Evolutionary conservation across 2,329 filamentous ascomycete genomes (phyloP), one percentile per base, ranked within the genome.

Genomic region (Fusarium azukiicola): DNA sequence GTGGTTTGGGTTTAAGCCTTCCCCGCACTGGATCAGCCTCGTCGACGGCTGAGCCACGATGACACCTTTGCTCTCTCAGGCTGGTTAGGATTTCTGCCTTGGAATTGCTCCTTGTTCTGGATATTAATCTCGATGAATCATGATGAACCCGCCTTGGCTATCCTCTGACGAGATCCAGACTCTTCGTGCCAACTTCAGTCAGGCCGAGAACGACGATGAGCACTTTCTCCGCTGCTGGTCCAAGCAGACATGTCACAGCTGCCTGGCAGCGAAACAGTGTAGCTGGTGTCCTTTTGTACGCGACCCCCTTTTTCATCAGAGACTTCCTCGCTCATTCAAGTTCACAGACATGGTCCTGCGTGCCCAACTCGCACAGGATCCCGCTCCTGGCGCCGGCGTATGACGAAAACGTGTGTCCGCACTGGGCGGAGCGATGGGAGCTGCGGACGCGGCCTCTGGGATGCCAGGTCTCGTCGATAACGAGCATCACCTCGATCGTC

Each of bases 201-300:
- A 76, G 58, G 69, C 74, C 32, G 79, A 84, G 44, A 69, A 71
- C 23, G 77, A 86, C 36, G 84, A 88, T 49, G 86, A 87, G 17
- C 89, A 90, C 75, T 84, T 93, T 38, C 82, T 84, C 32, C 87
- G 89, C 67, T 93, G 91, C 83, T 93, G 91, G 92, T 83, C 84
- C 16, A 88, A 87, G 40, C 89, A 92, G 79, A 87, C 89, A 50
- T 93, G 91, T 79, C 83, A 84, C 16, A 81, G 84, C 14, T 93
- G 92, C 82, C 85, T 93, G 13, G 77, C 78, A 49, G 78, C 86
- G 27, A 76, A 86, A 7, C 84, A 87, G 67, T 92, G 91, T 78
- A 90, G 89, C 74, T 92, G 91, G 91, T 92, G 90, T 83, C 90
- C 91, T 23, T 91, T 89, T 81, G 91, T 92, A 86, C 27, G 27